Evolutionary conservation across 2,329 filamentous ascomycete species (phyloP), one percentile per base, ranked within the genome.

Genomic region (Stemphylium vesicarium): DNA sequence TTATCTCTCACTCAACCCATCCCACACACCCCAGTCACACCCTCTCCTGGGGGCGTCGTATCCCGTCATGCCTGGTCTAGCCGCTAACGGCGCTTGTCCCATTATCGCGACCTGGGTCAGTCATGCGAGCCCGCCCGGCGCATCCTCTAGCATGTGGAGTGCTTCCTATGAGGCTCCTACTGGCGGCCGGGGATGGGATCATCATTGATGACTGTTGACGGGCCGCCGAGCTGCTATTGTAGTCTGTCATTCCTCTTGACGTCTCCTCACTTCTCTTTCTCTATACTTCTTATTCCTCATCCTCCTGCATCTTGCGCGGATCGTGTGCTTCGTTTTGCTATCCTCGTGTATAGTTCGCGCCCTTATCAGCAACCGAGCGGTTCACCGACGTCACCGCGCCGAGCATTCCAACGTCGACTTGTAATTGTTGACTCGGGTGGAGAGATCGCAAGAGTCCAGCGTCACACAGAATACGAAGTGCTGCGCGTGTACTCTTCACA

Each of bases 81-180:
- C 60, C 60, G 41, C 50, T 46, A 49, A 56, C 55, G 56, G 59
- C 59, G 49, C 55, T 56, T 59, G 52, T 22, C 49, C 33, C 52
- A 53, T 45, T 57, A 62, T 65, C 57, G 29, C 36, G 24, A 15
- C 15, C 29, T 20, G 26, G 36, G 11, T n/a, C 46, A 67, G 66
- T 55, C 61, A 66, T 65, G 62, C 62, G 66, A 62, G 61, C 62
- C 66, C 47, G 60, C 55, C 20, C 56, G 52, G 53, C 58, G 53
- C 50, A 61, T 65, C 57, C 56, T 57, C 59, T 43, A 59, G 59
- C 62, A 57, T 57, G 50, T 45, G 49, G 51, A 41, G 45, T 38
- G 37, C 38, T 46, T 43, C 55, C 57, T 60, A 49, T 59, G 53
- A 57, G 33, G 33, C 40, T 49, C 22, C 38, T 31, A 31, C 43